Evolutionary conservation across 1,284 basidiomycete species (phyloP).

Genomic region (Tylopilus sp.): DNA sequence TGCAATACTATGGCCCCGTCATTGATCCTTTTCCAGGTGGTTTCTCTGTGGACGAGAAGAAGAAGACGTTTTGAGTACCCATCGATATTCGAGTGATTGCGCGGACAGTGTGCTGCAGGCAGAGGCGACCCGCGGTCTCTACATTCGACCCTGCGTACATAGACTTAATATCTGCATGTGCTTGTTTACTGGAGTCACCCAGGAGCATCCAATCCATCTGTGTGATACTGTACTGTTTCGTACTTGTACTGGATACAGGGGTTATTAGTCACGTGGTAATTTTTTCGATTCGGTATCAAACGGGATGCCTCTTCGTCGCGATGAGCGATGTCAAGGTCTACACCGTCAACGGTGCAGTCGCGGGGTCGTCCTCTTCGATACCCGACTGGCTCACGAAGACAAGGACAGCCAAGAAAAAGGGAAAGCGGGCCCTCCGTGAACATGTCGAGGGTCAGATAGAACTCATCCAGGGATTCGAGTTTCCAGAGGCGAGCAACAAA

Average conservation of each 20-base stretch:
- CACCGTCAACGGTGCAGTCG: slow-evolving; percentile 85
- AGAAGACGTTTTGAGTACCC: slow-evolving; percentile 76
- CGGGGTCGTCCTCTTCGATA: slow-evolving; percentile 80
- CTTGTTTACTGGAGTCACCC: slow-evolving; percentile 14
- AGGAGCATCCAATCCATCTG: no score
- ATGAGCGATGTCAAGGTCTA: slow-evolving; percentile 71
- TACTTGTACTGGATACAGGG: not conserved
- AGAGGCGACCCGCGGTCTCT: slow-evolving; percentile 10
- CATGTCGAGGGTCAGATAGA: slow-evolving; percentile 79
- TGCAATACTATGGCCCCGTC: not conserved
- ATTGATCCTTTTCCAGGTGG: slow-evolving; percentile 57
- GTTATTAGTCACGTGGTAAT: slow-evolving; percentile 20
- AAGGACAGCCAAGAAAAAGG: slow-evolving; percentile 50
- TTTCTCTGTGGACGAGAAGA: slow-evolving; percentile 98
- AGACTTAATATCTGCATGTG: slow-evolving; percentile 15
- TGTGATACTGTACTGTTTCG: not conserved
- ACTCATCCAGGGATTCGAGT: slow-evolving; percentile 94
- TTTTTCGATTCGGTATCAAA: not conserved
- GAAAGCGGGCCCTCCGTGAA: slow-evolving; percentile 63
- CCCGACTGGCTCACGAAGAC: slow-evolving; percentile 88
- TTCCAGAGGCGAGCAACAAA: slow-evolving; percentile 93
- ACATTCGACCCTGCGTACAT: slow-evolving; percentile 17
- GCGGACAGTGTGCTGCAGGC: not conserved
- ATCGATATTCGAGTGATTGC: not conserved
- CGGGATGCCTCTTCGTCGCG: not conserved